Percentiles rank a stretch among this genome's conserved stretches.
phyloP scores from a whole-genome alignment of 768 basidiomycete species.

The Phylloporus rhodoxanthus region DNA sequence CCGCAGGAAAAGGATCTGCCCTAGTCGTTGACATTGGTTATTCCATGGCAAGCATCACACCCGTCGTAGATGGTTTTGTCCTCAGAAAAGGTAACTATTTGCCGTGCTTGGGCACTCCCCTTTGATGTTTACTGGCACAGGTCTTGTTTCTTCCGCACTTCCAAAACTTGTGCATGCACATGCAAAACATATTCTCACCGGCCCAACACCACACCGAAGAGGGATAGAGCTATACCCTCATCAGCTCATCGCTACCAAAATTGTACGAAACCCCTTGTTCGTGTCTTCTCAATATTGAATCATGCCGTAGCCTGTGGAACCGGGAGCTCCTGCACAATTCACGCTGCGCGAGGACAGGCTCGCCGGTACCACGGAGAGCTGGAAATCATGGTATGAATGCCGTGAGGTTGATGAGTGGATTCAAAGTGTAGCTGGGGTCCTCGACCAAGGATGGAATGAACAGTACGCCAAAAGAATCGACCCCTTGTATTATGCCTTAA shows the following conservation, averaged over 20 bases:
- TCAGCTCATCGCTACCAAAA: constrained; percentile 83
- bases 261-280: constrained; percentile 34
- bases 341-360: constrained; percentile 71
- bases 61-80: constrained; percentile 96
- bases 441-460: constrained; percentile 85
- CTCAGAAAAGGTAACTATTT: constrained; percentile 73
- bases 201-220: constrained; percentile 42
- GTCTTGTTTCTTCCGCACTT: constrained; percentile 68
- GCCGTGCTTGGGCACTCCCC: background rate
- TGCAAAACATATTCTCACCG: constrained; percentile 60
- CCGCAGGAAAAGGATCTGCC: constrained; percentile 95
- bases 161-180: constrained; percentile 79
- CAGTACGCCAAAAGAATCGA: constrained; percentile 46
- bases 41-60: constrained; percentile 83
- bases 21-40: constrained; percentile 93
- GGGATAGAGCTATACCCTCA: constrained; percentile 74
- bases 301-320: constrained; percentile 63
- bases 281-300: constrained; percentile 4
- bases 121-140: constrained; percentile 35
- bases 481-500: background rate
- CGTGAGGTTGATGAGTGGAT: constrained; percentile 93
- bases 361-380: constrained; percentile 68
- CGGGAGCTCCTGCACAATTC: constrained; percentile 57
- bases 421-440: constrained; percentile 80
- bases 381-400: constrained; percentile 73